Conservation (phyloP, 768 basidiomycete species). For the Rossbeevera mucosa region DNA sequence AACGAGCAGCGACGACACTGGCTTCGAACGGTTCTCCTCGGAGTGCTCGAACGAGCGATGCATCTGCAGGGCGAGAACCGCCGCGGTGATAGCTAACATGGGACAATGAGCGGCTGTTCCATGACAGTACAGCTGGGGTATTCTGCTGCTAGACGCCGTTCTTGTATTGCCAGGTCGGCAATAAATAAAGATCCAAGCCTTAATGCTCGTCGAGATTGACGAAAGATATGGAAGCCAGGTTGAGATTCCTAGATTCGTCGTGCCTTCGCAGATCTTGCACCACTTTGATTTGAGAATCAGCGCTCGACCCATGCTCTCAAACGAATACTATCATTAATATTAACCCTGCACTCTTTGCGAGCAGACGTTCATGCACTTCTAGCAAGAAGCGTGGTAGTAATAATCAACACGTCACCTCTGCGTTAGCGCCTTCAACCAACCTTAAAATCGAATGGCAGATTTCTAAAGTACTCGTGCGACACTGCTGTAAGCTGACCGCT, state of each 20-base stretch:
- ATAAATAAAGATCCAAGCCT: slow-evolving; percentile 17
- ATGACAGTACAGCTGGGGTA: slow-evolving; percentile 7
- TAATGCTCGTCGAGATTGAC: slow-evolving; percentile 20
- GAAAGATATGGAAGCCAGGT: slow-evolving; percentile 14
- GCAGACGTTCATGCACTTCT: neutral
- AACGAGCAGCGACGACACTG: neutral
- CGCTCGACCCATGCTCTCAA: neutral
- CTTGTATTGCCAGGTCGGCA: slow-evolving; percentile 1
- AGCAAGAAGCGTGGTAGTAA: slow-evolving; percentile 6
- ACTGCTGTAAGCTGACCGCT: slow-evolving; percentile 8
- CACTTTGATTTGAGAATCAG: slow-evolving; percentile 11
- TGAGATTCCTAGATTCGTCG: slow-evolving; percentile 19
- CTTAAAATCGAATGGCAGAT: slow-evolving; percentile 18
- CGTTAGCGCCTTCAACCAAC: slow-evolving; percentile 9
- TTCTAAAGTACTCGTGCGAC: slow-evolving; percentile 1
- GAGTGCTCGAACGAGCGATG: slow-evolving; percentile 8
- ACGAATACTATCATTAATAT: neutral
- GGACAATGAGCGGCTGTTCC: slow-evolving; percentile 8
- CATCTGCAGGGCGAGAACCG: slow-evolving; percentile 13
- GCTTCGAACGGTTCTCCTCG: slow-evolving; percentile 24
- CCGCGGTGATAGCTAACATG: slow-evolving; percentile 23
- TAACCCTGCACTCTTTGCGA: neutral
- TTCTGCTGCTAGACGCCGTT: slow-evolving; percentile 15
- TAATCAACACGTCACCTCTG: slow-evolving; percentile 19
- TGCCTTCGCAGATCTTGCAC: slow-evolving; percentile 18